phyloP scores from a whole-genome alignment of 73 alveolate species.

The Urostyla sp. region DNA sequence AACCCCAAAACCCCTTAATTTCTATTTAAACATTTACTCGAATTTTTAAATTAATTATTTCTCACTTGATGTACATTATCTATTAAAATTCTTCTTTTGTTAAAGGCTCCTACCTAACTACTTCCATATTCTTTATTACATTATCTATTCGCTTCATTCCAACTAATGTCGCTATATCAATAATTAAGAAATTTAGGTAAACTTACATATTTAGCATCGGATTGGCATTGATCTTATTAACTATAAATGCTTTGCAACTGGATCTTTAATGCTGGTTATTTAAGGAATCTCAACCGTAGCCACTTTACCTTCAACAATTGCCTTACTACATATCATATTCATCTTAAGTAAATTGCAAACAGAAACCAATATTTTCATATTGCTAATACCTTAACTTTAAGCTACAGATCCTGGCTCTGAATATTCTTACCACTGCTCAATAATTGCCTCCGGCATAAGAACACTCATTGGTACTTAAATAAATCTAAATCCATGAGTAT shows the following conservation, averaged over 20 bases:
- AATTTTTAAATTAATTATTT: neutral
- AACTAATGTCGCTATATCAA: too few species aligned
- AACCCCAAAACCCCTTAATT: neutral
- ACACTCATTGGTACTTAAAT: conserved; percentile 84
- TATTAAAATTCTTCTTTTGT: conserved; percentile 77
- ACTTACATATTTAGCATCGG: conserved; percentile 54
- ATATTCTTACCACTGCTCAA: conserved; percentile 82
- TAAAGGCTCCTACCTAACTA: conserved; percentile 65
- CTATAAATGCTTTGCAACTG: conserved; percentile 84
- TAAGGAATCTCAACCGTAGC: conserved; percentile 69
- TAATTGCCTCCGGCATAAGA: conserved; percentile 91
- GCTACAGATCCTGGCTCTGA: conserved; percentile 33
- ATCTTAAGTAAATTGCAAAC: conserved; percentile 71
- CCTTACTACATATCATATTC: conserved; percentile 77
- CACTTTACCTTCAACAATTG: conserved; percentile 85
- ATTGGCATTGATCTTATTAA: conserved; percentile 87
- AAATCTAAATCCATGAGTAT: conserved; percentile 76
- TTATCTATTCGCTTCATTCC: conserved; percentile 87
- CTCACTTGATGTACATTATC: conserved; percentile 53
- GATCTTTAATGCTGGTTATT: conserved; percentile 61
- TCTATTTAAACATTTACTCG: too few species aligned
- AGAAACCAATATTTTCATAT: conserved; percentile 49
- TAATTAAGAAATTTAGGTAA: too few species aligned
- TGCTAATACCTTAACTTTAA: too few species aligned
- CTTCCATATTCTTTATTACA: conserved; percentile 80